Evolutionary conservation across 2,329 filamentous ascomycete genomes (phyloP), one percentile per base, ranked within the genome.

Genomic region (Paecilomyces variotii): DNA sequence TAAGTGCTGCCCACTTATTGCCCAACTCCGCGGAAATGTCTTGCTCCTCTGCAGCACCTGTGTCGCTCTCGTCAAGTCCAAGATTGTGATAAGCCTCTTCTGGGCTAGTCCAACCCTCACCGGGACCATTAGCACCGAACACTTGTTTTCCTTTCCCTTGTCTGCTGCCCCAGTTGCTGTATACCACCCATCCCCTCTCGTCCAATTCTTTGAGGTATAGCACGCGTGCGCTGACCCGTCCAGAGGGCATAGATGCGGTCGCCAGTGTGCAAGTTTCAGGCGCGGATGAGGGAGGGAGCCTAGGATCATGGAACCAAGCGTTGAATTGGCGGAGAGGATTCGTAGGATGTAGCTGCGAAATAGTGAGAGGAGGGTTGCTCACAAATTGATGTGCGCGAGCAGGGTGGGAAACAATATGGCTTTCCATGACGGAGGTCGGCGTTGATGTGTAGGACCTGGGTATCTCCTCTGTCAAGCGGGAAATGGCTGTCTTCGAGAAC

Each of bases 131-230:
- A 7, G 5, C n/a, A n/a, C 75, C 70, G 57, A 76, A 76, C 0
- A 78, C 72, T 57, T 77, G 74, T 32, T 66, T 68, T 14, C 75
- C 75, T 58, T 77, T 77, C 1, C 75, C 75, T 61, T 87, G 85
- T 28, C 82, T 77, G 60, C 86, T 90, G 60, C 85, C 91, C 79
- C 92, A 93, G 75, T 99, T 99, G 69, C 85, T 89, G 80, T 97
- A 99, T 54, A 99, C 81, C 51, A 97, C 91, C 76, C 95, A 99
- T 14, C 92, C 91, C 4, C 74, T 67, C 57, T 80, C 75, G 74
- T 97, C 92, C 26, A 97, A 85, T 79, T 97, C 94, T 77, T 99
- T 99, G 64, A 99, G 82, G 76, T 97, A 99, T 39, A 99, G 91
- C 65, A 91, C 83, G 60, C 94, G 90, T 2, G 90, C 87, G 53